Base-by-base conservation (phyloP, 169 alveolate species). In the Babesia ovata region DNA sequence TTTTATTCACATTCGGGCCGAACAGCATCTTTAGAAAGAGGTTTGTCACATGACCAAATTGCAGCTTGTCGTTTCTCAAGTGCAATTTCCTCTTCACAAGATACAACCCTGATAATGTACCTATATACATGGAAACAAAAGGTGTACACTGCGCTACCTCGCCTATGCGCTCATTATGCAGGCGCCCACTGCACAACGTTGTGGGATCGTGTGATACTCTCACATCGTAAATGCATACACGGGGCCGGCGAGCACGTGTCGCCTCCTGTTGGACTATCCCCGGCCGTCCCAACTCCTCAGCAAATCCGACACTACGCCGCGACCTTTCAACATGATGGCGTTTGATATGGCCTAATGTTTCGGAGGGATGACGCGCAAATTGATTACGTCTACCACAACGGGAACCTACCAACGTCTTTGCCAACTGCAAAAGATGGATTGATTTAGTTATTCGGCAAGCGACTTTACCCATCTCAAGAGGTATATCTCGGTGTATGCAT, bases 1-100 rank as follows among this genome's bases (percentile, higher is more conserved):
- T 50, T 59, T 79, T 79, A 49, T 49, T 52, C 9, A 79, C 39
- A 29, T n/a, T 58, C 4, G 71, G 63, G 10, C 79, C 76, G 33
- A 53, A 49, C 39, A 67, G 54, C 36, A 45, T 2, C n/a, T 11
- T 33, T 2, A 67, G 45, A 22, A 67, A 67, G 9, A 22, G 42
- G 0, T 2, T 11, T 0, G 76, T 67, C 33, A 53, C 29, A 14
- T 54, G 65, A 12, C 36, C 76, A 17, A 54, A n/a, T 17, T 16
- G 21, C 12, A 29, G 39, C 26, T 3, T 44, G 44, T 54, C 44
- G 21, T 53, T 19, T 39, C 53, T 7, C 76, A 53, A 50, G 26
- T 21, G 16, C 19, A 53, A 14, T 17, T 16, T 49, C 52, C 76
- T 28, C 65, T 36, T 67, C 13, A 67, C 12, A 12, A 42, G 36